Evolutionary conservation across 164 flowering plant species (phyloP).

Genomic region (Piper betle): DNA sequence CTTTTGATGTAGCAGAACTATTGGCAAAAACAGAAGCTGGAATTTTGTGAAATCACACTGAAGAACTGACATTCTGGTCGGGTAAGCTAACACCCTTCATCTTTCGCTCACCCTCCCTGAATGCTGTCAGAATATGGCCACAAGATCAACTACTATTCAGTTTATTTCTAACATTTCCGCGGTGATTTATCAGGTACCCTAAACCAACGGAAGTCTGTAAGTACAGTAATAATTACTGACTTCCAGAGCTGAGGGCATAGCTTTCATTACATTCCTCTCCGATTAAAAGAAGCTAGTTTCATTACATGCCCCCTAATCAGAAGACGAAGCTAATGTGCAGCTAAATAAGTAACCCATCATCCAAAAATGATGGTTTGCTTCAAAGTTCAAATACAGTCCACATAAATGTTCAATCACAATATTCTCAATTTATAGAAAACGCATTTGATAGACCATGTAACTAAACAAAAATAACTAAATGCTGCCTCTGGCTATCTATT

Average conservation of each 20-base stretch:
- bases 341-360: too few relatives aligned
- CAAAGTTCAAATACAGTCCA: too few relatives aligned
- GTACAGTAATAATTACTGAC: background rate
- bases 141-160: background rate
- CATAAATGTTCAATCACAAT: too few relatives aligned
- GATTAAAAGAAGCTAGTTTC: too few relatives aligned
- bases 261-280: too few relatives aligned
- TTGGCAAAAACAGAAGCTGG: constrained; percentile 38
- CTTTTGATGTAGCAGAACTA: constrained; percentile 26
- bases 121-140: constrained; percentile 35
- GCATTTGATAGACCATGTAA: background rate
- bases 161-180: too few relatives aligned
- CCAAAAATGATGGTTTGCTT: too few relatives aligned
- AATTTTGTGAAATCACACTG: constrained; percentile 25
- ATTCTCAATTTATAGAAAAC: background rate
- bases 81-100: constrained; percentile 5
- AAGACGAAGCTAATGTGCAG: too few relatives aligned
- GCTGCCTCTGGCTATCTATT: background rate
- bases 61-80: constrained; percentile 21
- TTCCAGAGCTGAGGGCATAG: too few relatives aligned
- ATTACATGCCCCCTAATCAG: too few relatives aligned
- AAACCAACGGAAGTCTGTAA: background rate
- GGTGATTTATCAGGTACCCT: too few relatives aligned
- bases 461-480: too few relatives aligned
- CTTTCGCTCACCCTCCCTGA: constrained; percentile 33